These are phyloP conservation scores for Iris pallida DNA, from an alignment of 116 monocot genomes.

Conservation along the genomic window DNA sequence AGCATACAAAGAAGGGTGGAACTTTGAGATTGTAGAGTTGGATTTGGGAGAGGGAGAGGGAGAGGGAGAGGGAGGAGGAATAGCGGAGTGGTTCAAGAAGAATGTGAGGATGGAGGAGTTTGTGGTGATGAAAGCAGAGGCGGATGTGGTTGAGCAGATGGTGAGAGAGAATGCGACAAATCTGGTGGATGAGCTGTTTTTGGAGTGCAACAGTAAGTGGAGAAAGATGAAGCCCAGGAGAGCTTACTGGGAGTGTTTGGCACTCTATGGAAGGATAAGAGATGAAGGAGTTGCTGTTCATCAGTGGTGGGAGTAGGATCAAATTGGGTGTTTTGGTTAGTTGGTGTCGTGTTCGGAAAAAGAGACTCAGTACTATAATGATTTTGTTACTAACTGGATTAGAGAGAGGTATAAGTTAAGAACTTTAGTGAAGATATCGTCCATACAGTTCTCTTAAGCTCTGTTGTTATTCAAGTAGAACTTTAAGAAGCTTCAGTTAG, in stretches of 20 bases:
- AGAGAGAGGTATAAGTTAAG: too few species aligned
- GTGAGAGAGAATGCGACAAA: slow-evolving; percentile 27
- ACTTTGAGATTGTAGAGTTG: slow-evolving; percentile 40
- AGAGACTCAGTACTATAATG: too few species aligned
- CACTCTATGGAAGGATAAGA: slow-evolving; percentile 56
- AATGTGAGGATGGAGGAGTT: slow-evolving; percentile 57
- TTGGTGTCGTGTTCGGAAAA: too few species aligned
- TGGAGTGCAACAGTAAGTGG: slow-evolving; percentile 33
- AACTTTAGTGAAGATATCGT: too few species aligned
- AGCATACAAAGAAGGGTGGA: too few species aligned
- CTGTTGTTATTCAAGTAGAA: too few species aligned
- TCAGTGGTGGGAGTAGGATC: slow-evolving; percentile 55
- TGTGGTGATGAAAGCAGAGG: slow-evolving; percentile 77
- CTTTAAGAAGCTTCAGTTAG: too few species aligned
- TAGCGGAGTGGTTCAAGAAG: slow-evolving; percentile 46
- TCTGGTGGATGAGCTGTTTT: slow-evolving; percentile 74
- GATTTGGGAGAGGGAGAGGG: slow-evolving; percentile 9
- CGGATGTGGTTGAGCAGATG: slow-evolving; percentile 57
- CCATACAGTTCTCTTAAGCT: too few species aligned
- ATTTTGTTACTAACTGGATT: too few species aligned
- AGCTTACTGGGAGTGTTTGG: slow-evolving; percentile 74
- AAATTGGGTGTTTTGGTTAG: too few species aligned
- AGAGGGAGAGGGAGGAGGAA: slow-evolving; percentile 2
- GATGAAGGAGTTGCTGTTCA: slow-evolving; percentile 73
- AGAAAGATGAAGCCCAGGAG: slow-evolving; percentile 17